A percentile compares a stretch with the other conserved stretches of the same genome.
Evolutionary conservation across 2,329 filamentous ascomycete species (phyloP).

Genomic region (Dichotomopilus funicola): DNA sequence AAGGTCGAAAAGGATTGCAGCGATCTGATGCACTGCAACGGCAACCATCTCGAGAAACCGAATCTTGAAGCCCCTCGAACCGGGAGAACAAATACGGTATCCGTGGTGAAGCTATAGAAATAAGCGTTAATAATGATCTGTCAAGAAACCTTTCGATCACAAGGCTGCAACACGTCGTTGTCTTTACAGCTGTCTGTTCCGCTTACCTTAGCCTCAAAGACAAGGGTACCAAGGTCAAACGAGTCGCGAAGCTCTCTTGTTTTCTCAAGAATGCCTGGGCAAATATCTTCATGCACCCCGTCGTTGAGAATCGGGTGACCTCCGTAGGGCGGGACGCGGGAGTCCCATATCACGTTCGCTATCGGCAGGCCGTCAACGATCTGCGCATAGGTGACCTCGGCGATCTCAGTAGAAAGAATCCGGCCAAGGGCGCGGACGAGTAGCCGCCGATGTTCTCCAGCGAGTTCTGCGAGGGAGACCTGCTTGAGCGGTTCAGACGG

Average conservation of each 20-base stretch:
- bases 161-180: no score
- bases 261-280: conserved; percentile 12
- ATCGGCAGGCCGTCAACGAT: conserved; percentile 18
- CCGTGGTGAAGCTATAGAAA: conserved; percentile 1
- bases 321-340: neutral
- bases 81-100: conserved; percentile 11
- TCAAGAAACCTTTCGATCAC: no score
- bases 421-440: conserved; percentile 12
- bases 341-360: conserved; percentile 10
- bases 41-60: conserved; percentile 22
- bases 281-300: conserved; percentile 10
- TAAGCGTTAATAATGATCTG: neutral
- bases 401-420: conserved; percentile 13
- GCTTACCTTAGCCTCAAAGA: neutral
- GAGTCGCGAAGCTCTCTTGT: conserved; percentile 7
- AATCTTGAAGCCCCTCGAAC: conserved; percentile 15
- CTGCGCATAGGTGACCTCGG: conserved; percentile 17
- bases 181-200: neutral
- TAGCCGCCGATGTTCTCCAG: neutral
- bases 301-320: conserved; percentile 7
- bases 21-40: conserved; percentile 21
- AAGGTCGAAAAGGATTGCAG: conserved; percentile 11
- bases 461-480: neutral
- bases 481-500: neutral
- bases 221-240: neutral